Percentiles rank a stretch among this genome's conserved stretches.
phyloP scores from a whole-genome alignment of 108 stramenopile genomes.

The Tribonema minus region DNA sequence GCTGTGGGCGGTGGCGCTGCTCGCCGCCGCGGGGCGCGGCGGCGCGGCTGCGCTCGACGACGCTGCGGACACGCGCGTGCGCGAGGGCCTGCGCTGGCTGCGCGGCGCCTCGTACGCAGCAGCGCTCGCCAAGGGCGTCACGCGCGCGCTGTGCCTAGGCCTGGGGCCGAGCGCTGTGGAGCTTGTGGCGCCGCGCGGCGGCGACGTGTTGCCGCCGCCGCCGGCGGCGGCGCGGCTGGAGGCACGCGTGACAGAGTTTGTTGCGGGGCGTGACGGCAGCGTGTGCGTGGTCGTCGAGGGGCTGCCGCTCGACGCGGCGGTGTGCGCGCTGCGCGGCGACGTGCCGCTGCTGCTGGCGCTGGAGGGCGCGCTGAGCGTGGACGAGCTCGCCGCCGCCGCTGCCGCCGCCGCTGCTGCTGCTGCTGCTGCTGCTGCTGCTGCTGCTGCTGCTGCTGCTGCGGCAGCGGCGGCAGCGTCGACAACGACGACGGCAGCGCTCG shows the following conservation, averaged over 20 bases:
- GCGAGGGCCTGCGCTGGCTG: neutral
- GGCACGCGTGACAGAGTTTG: constrained; percentile 22
- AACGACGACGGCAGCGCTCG: neutral
- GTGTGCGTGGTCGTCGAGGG: constrained; percentile 27
- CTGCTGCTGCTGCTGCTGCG: too few species aligned
- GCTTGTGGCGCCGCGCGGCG: neutral
- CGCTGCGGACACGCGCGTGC: neutral
- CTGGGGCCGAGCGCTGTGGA: constrained; percentile 6
- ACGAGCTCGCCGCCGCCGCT: too few species aligned
- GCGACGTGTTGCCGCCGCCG: neutral
- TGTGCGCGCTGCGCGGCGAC: too few species aligned
- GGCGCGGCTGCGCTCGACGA: neutral
- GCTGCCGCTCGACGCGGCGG: constrained; percentile 7
- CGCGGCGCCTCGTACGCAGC: neutral
- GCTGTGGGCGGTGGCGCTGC: constrained; percentile 5
- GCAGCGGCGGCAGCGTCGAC: too few species aligned
- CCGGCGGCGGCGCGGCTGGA: neutral
- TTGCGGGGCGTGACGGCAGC: constrained; percentile 30
- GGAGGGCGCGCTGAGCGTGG: too few species aligned
- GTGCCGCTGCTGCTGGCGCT: too few species aligned
- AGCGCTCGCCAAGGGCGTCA: constrained; percentile 2
- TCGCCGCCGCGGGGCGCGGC: neutral
- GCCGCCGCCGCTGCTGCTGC: neutral
- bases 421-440: neutral
- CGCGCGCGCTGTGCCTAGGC: constrained; percentile 21